These are phyloP conservation scores for Phaeosphaeriaceae sp. DNA, from an alignment of 2,329 filamentous ascomycete species.

Conservation along the genomic window DNA sequence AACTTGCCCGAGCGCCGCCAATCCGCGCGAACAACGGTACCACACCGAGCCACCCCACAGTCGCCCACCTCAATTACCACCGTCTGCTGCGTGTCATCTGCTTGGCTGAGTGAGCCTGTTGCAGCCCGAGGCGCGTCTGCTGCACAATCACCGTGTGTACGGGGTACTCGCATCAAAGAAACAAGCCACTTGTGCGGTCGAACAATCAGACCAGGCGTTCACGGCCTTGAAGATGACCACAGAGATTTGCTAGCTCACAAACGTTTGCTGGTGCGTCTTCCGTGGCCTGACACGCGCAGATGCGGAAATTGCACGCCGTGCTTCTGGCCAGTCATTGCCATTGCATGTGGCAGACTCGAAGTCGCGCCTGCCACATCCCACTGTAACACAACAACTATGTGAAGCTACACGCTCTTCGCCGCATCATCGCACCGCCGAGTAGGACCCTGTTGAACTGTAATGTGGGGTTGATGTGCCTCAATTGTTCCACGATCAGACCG, in stretches of 20 bases:
- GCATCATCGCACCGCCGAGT: background rate
- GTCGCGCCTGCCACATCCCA: background rate
- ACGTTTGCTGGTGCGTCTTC: slow-evolving; percentile 4
- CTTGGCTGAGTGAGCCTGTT: background rate
- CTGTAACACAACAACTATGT: background rate
- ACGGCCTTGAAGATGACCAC: slow-evolving; percentile 8
- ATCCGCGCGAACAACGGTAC: slow-evolving; percentile 9
- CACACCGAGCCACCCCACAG: slow-evolving; percentile 10
- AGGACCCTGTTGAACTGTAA: background rate
- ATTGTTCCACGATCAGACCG: background rate
- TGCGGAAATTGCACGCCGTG: background rate
- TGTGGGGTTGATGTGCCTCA: background rate
- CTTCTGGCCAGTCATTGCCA: background rate
- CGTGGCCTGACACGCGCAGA: background rate
- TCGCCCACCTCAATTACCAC: background rate
- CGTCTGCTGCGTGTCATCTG: slow-evolving; percentile 10
- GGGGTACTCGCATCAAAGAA: background rate
- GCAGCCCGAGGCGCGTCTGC: slow-evolving; percentile 4
- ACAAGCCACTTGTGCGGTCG: background rate
- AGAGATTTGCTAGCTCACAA: slow-evolving; percentile 14
- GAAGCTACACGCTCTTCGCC: background rate
- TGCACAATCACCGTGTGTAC: background rate
- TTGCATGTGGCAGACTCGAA: background rate
- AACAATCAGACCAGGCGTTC: background rate
- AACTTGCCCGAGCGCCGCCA: slow-evolving; percentile 25